Base-by-base conservation (phyloP, 2,329 filamentous ascomycete species). In the Chlorencoelia australis region DNA sequence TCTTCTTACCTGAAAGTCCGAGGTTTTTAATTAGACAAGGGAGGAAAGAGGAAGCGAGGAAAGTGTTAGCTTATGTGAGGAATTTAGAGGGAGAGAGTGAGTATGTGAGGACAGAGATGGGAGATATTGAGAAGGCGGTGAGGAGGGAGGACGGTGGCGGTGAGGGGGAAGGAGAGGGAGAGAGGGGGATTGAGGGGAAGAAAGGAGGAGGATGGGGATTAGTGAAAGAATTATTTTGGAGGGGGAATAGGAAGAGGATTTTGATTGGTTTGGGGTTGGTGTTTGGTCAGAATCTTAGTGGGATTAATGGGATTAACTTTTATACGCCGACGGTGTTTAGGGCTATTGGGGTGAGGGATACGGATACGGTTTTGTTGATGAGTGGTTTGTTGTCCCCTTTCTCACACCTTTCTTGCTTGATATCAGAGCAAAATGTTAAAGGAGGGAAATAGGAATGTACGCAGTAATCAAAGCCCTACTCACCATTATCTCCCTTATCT, bases 1-100 rank as follows among this genome's bases (percentile, higher is more conserved):
- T 78, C 25, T 42, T 83, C 37, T 68, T 86, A 2, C 81, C 80
- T 7, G 81, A 86, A 55, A 82, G 79, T 0, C 81, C 81, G 0
- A 71, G 81, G 10, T 47, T 45, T 30, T 39, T 50, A 7, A 40
- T 49, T 21, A 41, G 36, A 15, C 37, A 40, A 15, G 37, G 41
- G 5, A 31, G 39, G 4, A 30, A 31, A 13, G 26, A 15, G 1
- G 17, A 43, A 26, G 48, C 46, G 3, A 19, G 43, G 3, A 34
- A 42, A 8, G 40, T 46, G 1, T 34, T 49, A 2, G 27, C 42
- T n/a, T 47, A 41, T 20, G 28, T 50, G 4, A 14, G 45, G 4
- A 21, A 45, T 26, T 19, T 48, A 4, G 16, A 26, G 2, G 7
- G 16, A 2, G 37, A 43, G 8, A 33, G 44, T 33, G 38, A 39